Conservation (phyloP, 208 protist genomes). For the Vickermania ingenoplastis region DNA sequence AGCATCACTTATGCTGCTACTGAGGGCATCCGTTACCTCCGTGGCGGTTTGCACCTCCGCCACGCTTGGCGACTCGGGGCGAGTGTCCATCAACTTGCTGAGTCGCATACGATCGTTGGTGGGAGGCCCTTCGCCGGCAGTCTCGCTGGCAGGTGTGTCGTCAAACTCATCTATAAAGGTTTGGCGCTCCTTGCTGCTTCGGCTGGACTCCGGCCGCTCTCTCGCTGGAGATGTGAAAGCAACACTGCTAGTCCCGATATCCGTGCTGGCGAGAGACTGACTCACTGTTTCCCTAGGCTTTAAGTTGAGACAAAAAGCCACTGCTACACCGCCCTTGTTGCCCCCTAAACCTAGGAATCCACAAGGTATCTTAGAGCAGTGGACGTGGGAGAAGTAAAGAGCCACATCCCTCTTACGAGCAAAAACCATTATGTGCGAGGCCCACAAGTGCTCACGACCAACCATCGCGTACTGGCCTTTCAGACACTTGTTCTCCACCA, state of each 20-base stretch:
- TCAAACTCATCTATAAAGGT: not conserved
- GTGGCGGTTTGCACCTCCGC: not conserved
- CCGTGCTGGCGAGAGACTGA: not conserved
- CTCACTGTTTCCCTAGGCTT: not conserved
- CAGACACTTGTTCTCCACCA: conserved; percentile 33
- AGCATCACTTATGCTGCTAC: not conserved
- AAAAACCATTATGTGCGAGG: conserved; percentile 78
- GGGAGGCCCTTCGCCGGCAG: not conserved
- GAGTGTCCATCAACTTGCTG: not conserved
- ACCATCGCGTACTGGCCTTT: conserved; percentile 46
- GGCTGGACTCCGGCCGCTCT: not conserved
- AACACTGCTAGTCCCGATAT: not conserved
- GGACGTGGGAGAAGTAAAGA: conserved; percentile 33
- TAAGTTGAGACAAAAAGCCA: conserved; percentile 59
- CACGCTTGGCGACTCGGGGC: not conserved
- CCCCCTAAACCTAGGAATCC: conserved; percentile 60
- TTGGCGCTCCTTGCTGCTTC: not conserved
- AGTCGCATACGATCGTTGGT: not conserved
- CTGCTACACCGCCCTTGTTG: conserved; percentile 90
- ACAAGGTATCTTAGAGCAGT: conserved; percentile 39
- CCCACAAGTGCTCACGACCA: conserved; percentile 49
- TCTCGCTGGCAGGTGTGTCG: not conserved
- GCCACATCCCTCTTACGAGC: conserved; percentile 53
- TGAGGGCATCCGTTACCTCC: not conserved
- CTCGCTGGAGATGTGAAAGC: not conserved